phyloP scores from a whole-genome alignment of 345 rosid genomes.

The Arabidopsis arenosa region DNA sequence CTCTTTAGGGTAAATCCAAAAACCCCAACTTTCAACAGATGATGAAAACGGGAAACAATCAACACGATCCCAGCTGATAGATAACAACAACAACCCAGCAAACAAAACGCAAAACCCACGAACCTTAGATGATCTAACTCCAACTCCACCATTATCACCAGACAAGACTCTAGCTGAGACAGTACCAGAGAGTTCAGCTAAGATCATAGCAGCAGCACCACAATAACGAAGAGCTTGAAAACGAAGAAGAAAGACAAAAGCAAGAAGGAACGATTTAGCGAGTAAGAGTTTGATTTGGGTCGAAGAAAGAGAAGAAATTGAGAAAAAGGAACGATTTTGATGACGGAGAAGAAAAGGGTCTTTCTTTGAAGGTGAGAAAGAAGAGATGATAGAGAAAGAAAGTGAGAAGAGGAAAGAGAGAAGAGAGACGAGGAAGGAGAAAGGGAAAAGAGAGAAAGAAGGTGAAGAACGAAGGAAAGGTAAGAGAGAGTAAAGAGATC shows the following conservation, averaged over 20 bases:
- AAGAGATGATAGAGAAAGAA: conserved; percentile 51
- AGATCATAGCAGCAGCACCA: conserved; percentile 93
- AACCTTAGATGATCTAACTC: conserved; percentile 46
- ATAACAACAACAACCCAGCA: conserved; percentile 68
- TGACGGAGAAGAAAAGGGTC: conserved; percentile 45
- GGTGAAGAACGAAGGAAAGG: conserved; percentile 56
- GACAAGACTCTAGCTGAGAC: conserved; percentile 63
- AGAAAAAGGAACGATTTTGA: conserved; percentile 46
- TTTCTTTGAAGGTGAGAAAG: conserved; percentile 43
- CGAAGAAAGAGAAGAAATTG: conserved; percentile 53
- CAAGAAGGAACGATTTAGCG: conserved; percentile 61
- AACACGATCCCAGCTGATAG: conserved; percentile 88
- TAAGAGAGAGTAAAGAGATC: conserved; percentile 50
- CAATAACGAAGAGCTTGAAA: conserved; percentile 92
- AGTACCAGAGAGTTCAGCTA: conserved; percentile 84
- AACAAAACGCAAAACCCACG: conserved; percentile 70
- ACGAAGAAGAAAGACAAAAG: conserved; percentile 73
- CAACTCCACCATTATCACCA: conserved; percentile 33
- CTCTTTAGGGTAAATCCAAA: conserved; percentile 56
- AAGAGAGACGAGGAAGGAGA: conserved; percentile 62
- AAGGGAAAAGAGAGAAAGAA: conserved; percentile 66
- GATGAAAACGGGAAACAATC: conserved; percentile 76
- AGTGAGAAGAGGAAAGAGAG: conserved; percentile 57
- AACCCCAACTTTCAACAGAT: conserved; percentile 48
- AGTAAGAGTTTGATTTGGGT: conserved; percentile 62